These are phyloP conservation scores for Centrapalus pauciflorus DNA, from an alignment of 129 eudicot species.

Conservation along the genomic window DNA sequence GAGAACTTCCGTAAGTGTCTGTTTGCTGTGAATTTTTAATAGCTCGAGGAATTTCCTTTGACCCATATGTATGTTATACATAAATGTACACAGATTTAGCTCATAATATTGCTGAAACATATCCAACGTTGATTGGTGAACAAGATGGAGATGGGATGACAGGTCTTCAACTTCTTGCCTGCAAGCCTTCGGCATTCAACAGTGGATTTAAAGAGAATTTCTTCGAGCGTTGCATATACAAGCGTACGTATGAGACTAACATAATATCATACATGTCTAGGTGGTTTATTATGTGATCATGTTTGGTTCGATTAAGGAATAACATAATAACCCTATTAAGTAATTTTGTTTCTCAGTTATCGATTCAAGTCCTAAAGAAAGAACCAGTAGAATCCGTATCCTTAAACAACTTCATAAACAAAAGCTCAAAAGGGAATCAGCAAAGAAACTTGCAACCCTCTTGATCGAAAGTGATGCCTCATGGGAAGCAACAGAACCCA, in stretches of 20 bases:
- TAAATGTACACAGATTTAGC: constrained; percentile 25
- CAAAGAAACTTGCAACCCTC: constrained; percentile 3
- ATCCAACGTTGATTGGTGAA: neutral
- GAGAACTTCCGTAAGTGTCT: constrained; percentile 10
- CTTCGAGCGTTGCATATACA: constrained; percentile 2
- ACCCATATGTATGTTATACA: neutral
- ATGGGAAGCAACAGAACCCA: constrained; percentile 18
- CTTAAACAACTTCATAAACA: constrained; percentile 12
- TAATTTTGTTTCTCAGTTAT: neutral
- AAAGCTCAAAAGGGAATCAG: constrained; percentile 9
- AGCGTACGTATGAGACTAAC: neutral
- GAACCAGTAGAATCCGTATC: constrained; percentile 8
- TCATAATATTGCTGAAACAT: constrained; percentile 13
- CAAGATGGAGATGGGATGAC: constrained; percentile 35
- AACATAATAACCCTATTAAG: neutral
- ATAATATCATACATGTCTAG: neutral
- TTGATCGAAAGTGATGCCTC: constrained; percentile 10
- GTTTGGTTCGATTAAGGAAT: neutral
- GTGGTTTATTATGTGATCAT: neutral
- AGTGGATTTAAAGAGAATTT: neutral
- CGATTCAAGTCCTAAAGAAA: neutral
- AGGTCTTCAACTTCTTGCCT: constrained; percentile 33
- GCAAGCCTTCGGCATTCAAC: constrained; percentile 28
- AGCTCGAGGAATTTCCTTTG: neutral
- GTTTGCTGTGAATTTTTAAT: no score